phyloP scores from a whole-genome alignment of 148 eudicot species.

The Vaccinium macrocarpon region DNA sequence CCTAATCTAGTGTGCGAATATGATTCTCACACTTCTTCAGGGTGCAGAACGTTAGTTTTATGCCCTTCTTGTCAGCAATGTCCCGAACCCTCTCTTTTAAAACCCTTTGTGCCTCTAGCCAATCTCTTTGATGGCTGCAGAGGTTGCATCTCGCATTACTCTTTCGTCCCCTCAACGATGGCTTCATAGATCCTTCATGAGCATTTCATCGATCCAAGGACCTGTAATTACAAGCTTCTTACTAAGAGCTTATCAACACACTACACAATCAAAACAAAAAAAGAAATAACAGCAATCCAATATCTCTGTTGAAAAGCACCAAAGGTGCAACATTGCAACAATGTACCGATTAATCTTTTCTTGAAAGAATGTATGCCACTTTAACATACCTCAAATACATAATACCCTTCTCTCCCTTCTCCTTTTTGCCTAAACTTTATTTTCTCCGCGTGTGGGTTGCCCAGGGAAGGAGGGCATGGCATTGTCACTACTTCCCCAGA shows the following conservation, averaged over 20 bases:
- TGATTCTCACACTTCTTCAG: constrained; percentile 91
- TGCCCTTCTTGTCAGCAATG: constrained; percentile 95
- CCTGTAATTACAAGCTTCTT: constrained; percentile 73
- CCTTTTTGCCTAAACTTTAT: neutral
- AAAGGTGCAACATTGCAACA: neutral
- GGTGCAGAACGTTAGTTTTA: constrained; percentile 86
- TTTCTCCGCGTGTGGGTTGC: no score
- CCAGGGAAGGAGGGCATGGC: neutral
- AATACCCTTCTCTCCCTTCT: neutral
- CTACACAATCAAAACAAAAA: neutral
- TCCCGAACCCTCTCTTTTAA: constrained; percentile 98
- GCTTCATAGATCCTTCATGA: constrained; percentile 89
- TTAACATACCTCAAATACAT: neutral
- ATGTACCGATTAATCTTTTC: neutral
- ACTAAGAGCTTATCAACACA: constrained; percentile 42
- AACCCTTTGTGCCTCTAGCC: constrained; percentile 93
- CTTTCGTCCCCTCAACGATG: constrained; percentile 63
- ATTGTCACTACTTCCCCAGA: neutral
- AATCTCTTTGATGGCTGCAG: constrained; percentile 97
- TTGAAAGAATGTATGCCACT: neutral
- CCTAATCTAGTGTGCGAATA: constrained; percentile 66
- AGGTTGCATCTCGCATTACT: constrained; percentile 65
- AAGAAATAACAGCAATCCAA: constrained; percentile 11
- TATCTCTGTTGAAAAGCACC: neutral
- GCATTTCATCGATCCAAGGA: constrained; percentile 81